Percentiles rank a stretch among this genome's conserved stretches.
Evolutionary conservation across 345 rosid species (phyloP).

Genomic region (Eucalyptus pauciflora): DNA sequence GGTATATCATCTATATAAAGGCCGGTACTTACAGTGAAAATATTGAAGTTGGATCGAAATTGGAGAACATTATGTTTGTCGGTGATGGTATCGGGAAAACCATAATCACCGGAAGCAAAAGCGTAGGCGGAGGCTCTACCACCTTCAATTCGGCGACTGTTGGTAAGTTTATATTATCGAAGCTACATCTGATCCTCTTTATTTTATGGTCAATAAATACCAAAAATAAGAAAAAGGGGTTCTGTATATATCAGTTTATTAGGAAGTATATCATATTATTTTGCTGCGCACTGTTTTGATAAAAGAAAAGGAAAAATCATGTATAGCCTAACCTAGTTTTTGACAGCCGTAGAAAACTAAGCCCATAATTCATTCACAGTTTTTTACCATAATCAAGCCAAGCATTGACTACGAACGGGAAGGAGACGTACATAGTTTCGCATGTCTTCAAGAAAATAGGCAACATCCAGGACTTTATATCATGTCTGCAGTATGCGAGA

Average conservation of each 20-base stretch:
- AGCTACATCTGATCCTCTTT: not conserved
- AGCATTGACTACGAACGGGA: not conserved
- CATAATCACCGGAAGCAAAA: constrained; percentile 16
- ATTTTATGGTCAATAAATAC: not conserved
- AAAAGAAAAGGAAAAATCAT: not conserved
- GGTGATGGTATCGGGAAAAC: constrained; percentile 79
- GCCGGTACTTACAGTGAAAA: constrained; percentile 65
- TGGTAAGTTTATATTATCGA: constrained; percentile 33
- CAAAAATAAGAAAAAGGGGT: not conserved
- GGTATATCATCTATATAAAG: constrained; percentile 72
- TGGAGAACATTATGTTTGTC: constrained; percentile 62
- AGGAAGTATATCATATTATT: not conserved
- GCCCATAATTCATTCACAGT: not conserved
- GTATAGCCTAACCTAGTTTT: too few relatives aligned
- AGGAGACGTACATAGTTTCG: not conserved
- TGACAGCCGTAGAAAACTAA: not conserved
- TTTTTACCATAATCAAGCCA: not conserved
- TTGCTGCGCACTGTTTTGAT: not conserved
- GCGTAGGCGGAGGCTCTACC: not conserved
- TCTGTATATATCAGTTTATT: too few relatives aligned
- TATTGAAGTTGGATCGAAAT: constrained; percentile 30
- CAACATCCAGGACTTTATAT: not conserved
- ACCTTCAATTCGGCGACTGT: constrained; percentile 88
- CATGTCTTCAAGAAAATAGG: not conserved
- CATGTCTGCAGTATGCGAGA: not conserved